Evolutionary conservation across 495 filamentous ascomycete genomes (phyloP), one percentile per base, ranked within the genome.

Genomic region (Penicillium odoratum): DNA sequence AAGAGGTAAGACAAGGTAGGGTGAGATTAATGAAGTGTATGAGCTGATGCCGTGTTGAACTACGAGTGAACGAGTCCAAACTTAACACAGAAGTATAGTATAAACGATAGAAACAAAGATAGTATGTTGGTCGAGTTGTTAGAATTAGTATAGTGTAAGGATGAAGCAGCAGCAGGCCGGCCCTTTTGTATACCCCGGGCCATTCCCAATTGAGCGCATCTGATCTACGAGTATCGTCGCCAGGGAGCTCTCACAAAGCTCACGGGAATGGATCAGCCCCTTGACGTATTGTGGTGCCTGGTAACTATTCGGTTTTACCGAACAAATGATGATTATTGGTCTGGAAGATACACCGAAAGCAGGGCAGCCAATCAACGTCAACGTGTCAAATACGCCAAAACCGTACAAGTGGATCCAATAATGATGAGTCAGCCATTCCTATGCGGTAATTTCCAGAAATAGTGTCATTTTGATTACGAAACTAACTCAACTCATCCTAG

Each of bases 361-460:
- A 68, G 60, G 67, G 67, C 67, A 68, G 65, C 67, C 60, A 68
- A 53, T 70, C 42, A 60, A 26, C 21, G 4, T 33, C 28, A 5
- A n/a, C 11, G 0, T 44, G 26, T 25, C 25, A 31, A 31, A 54
- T 29, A 25, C 33, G 40, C 21, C 21, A 21, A 48, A 31, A 16
- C 18, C 16, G 11, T 31, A 28, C 48, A 45, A 29, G 61, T 64
- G 61, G 61, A 56, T 18, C 61, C 62, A 65, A 65, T 65, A 65
- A 65, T 65, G 60, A 61, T 65, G 62, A 65, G 62, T 65, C 62
- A 65, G 62, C 62, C 62, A 65, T 65, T 65, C 62, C 52, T 21
- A 21, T 56, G 57, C 58, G 52, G 50, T 34, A 58, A 61, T 64
- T 60, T 58, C 40, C 33, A 36, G 33, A 36, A 36, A 36, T 36